Evolutionary conservation across 106 monocot species (phyloP), one percentile per base, ranked within the genome.

Genomic region (Dioscorea zingiberensis): DNA sequence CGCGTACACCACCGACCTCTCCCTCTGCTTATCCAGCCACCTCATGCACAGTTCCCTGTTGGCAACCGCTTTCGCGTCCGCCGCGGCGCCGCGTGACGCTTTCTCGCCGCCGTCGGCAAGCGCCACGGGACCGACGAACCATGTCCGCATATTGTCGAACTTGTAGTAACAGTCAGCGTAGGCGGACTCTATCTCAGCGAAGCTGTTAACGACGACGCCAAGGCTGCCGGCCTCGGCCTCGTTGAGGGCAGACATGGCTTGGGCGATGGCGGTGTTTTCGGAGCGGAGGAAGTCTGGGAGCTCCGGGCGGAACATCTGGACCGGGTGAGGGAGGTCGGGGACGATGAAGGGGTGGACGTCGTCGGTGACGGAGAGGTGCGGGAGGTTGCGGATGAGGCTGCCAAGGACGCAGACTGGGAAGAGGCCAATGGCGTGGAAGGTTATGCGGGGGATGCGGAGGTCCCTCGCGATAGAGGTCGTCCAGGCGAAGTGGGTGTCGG

Each of bases 401-500:
- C 21, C 60, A 61, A 66, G 6, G 16, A 68, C 60, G 60, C 30
- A 47, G 16, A 22, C 0, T 30, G 74, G 16, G 60, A 74, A 74
- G 18, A 59, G 47, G 29, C 67, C 49, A 3, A 67, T 5, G 13
- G 24, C 32, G 25, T 38, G 18, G 32, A 60, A 74, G 22, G 13
- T 7, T 28, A 74, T 3, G 18, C 59, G 32, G 5, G 74, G 74
- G 25, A 67, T 26, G 18, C 60, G 67, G 15, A 74, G 67, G 7
- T 67, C 65, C 2, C 59, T 29, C 3, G 67, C 51, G 29, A 38
- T 24, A 32, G 7, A n/a, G 51, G 51, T 53, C 49, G 51, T n/a
- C 53, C 51, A 60, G 13, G 17, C 12, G 74, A 53, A 74, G 59
- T 29, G 67, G 24, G 25, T 17, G 66, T 74, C 74, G 54, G 59